Evolutionary conservation across 2,329 filamentous ascomycete genomes (phyloP).

Genomic region (Aspergillus sp.): DNA sequence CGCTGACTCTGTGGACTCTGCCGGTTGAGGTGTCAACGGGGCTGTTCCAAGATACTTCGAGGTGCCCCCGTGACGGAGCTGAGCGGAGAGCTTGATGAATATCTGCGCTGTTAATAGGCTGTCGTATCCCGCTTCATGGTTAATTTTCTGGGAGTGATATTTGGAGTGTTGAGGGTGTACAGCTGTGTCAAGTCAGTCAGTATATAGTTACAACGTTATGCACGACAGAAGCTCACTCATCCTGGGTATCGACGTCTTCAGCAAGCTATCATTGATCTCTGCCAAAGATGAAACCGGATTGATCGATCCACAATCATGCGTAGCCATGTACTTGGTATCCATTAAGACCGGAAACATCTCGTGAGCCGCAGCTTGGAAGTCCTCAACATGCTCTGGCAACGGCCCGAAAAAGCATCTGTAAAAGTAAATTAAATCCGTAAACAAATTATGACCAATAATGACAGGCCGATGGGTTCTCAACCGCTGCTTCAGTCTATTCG

Average conservation of each 20-base stretch:
- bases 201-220: background rate
- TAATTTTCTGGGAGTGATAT: constrained; percentile 18
- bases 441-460: constrained; percentile 58
- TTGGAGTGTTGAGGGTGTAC: constrained; percentile 26
- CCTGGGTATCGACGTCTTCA: constrained; percentile 17
- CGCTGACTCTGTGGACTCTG: no score
- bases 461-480: constrained; percentile 44
- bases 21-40: background rate
- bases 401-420: constrained; percentile 54
- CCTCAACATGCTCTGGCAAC: constrained; percentile 50
- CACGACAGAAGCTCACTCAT: constrained; percentile 21
- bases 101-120: constrained; percentile 55
- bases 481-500: constrained; percentile 29
- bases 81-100: constrained; percentile 50
- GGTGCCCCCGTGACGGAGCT: constrained; percentile 38
- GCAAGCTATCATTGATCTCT: constrained; percentile 22
- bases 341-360: constrained; percentile 51
- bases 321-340: constrained; percentile 59
- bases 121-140: constrained; percentile 59
- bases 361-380: constrained; percentile 47
- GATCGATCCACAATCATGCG: constrained; percentile 47
- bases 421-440: constrained; percentile 57
- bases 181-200: constrained; percentile 7
- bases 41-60: background rate
- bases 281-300: constrained; percentile 38